Evolutionary conservation across 83 land plant species (phyloP), one percentile per base, ranked within the genome.

Genomic region (Isoetes engelmannii): DNA sequence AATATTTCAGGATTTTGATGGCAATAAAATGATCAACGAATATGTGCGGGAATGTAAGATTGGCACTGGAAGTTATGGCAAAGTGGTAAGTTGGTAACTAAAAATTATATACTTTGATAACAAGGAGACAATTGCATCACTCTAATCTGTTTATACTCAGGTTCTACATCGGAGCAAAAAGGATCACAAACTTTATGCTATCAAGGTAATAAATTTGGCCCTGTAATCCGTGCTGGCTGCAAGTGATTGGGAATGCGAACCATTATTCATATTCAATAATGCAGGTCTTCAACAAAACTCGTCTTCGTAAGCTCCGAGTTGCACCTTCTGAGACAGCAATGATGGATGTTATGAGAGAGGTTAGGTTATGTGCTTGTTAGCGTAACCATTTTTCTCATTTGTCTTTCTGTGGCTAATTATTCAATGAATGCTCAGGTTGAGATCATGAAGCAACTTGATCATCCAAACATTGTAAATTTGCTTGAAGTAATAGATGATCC

Each of bases 11-110:
- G 75, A 73, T 54, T 44, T 57, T 73, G 72, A 68, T 68, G 75
- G 75, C 10, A 73, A 73, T 67, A 73, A 73, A 56, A 67, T 67
- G 72, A 73, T 73, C 43, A 73, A 73, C 15, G 72, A 67, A 50
- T 73, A 73, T 73, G 75, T 73, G 46, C 72, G 75, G 45, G 49
- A 67, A 60, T 67, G 72, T 48, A 73, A 73, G 60, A 55, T 73
- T 73, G 75, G 54, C 19, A 73, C 48, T 37, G 75, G 75, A 51
- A 73, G 75, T 60, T 73, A 73, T 45, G 57, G 75, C 18, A 73
- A 73, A 73, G 75, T 73, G 72, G 75, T 73, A 28, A 57, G 72
- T 67, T 28, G 37, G 37, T 5, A 55, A 48, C 6, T 69, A 6
- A 63, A 44, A 4, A 63, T 63, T 65, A 15, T 20, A 46, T 46